Evolutionary conservation across 2,329 filamentous ascomycete species (phyloP).

Genomic region (Cercospora sojina): DNA sequence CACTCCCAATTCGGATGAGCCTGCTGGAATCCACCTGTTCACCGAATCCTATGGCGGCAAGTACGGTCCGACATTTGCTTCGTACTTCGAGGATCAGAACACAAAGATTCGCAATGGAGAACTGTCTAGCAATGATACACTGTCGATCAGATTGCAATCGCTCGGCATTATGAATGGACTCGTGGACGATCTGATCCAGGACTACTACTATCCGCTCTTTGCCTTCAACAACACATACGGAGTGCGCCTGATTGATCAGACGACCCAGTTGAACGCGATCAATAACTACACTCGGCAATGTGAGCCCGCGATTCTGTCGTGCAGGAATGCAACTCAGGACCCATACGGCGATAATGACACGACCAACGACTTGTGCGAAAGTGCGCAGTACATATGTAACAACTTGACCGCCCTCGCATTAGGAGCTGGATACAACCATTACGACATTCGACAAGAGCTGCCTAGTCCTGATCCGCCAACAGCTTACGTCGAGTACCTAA

Average conservation of each 20-base stretch:
- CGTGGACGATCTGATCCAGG: slow-evolving; percentile 64
- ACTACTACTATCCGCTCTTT: slow-evolving; percentile 57
- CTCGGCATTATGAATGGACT: slow-evolving; percentile 72
- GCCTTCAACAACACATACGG: slow-evolving; percentile 66
- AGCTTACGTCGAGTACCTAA: slow-evolving; percentile 54
- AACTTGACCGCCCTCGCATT: slow-evolving; percentile 27
- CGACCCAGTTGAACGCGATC: slow-evolving; percentile 48
- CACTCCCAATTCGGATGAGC: slow-evolving; percentile 40
- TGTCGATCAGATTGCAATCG: slow-evolving; percentile 61
- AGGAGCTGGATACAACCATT: slow-evolving; percentile 35
- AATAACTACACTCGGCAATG: slow-evolving; percentile 48
- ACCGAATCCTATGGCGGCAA: slow-evolving; percentile 59
- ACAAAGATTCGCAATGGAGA: slow-evolving; percentile 52
- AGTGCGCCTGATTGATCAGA: slow-evolving; percentile 56
- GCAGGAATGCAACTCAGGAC: slow-evolving; percentile 33
- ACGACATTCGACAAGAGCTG: slow-evolving; percentile 53
- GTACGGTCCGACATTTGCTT: slow-evolving; percentile 65
- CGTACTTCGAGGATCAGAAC: slow-evolving; percentile 62
- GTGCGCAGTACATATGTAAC: slow-evolving; percentile 25
- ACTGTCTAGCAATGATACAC: slow-evolving; percentile 51
- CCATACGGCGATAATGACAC: slow-evolving; percentile 28
- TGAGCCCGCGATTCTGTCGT: slow-evolving; percentile 34
- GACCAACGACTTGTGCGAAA: slow-evolving; percentile 27
- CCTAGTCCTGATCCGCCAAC: slow-evolving; percentile 57
- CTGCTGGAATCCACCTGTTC: slow-evolving; percentile 55